These are phyloP conservation scores for Stachybotrys echinatus DNA, from an alignment of 2,329 filamentous ascomycete genomes.

Conservation along the genomic window DNA sequence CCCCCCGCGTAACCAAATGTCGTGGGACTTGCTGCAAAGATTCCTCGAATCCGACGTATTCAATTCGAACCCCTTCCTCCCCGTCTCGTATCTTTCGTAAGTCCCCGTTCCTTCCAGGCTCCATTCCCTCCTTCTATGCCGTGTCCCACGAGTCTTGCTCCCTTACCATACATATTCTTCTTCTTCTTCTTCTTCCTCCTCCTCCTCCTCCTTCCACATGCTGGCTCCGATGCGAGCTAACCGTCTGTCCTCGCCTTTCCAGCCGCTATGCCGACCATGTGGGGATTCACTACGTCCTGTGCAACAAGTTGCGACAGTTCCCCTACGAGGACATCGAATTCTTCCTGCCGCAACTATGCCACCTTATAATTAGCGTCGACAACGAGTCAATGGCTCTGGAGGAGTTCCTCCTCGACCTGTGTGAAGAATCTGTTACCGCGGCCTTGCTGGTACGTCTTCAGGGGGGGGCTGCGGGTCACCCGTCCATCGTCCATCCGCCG, in stretches of 20 bases:
- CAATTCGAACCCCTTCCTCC: constrained; percentile 84
- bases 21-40: constrained; percentile 83
- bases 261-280: constrained; percentile 87
- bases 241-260: constrained; percentile 14
- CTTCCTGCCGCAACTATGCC: constrained; percentile 83
- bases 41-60: constrained; percentile 94
- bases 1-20: constrained; percentile 47
- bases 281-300: constrained; percentile 84
- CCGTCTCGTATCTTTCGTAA: constrained; percentile 84
- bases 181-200: too few species aligned
- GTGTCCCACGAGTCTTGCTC: too few species aligned
- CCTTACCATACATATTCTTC: too few species aligned
- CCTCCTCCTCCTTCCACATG: too few species aligned
- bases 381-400: constrained; percentile 90
- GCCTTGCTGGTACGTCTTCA: constrained; percentile 63
- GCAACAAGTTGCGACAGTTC: constrained; percentile 83
- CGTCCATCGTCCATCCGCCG: background rate
- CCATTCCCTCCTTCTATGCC: background rate
- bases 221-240: too few species aligned
- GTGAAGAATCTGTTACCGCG: constrained; percentile 81
- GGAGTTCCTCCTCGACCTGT: constrained; percentile 80
- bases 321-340: constrained; percentile 90
- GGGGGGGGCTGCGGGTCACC: background rate
- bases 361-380: constrained; percentile 81
- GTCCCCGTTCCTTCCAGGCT: constrained; percentile 22